Percentiles rank a stretch among this genome's conserved stretches.
Evolutionary conservation across 768 basidiomycete genomes (phyloP).

Genomic region (Porphyrellus cyaneotinctus): DNA sequence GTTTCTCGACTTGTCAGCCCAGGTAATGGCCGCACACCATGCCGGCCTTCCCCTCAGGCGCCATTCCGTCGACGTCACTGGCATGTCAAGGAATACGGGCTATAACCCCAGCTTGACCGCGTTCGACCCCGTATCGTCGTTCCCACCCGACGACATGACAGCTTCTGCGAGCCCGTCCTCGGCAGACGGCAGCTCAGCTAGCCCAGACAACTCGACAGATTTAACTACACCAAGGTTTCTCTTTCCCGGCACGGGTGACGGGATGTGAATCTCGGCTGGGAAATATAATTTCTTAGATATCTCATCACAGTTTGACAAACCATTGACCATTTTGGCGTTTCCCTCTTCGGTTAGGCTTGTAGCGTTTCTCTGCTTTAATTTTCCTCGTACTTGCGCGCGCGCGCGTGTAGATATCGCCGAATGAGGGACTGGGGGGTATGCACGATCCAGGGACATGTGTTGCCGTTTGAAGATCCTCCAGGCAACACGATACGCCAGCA

Average conservation of each 20-base stretch:
- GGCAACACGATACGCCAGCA: background rate
- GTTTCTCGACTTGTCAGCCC: slow-evolving; percentile 29
- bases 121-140: slow-evolving; percentile 17
- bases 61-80: slow-evolving; percentile 27
- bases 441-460: too few relatives aligned
- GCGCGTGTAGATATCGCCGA: background rate
- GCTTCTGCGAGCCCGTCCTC: slow-evolving; percentile 24
- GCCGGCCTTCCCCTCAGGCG: slow-evolving; percentile 28
- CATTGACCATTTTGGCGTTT: slow-evolving; percentile 1
- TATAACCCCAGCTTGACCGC: slow-evolving; percentile 9
- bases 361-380: background rate
- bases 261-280: slow-evolving; percentile 9
- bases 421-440: background rate
- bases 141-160: slow-evolving; percentile 15
- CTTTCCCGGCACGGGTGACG: slow-evolving; percentile 15
- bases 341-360: background rate
- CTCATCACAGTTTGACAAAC: background rate
- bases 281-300: background rate
- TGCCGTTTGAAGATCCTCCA: too few relatives aligned
- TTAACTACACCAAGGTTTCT: slow-evolving; percentile 11
- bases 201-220: slow-evolving; percentile 20
- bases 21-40: slow-evolving; percentile 27
- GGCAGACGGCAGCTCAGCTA: slow-evolving; percentile 15
- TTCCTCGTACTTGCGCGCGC: background rate
- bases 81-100: slow-evolving; percentile 9